phyloP scores from a whole-genome alignment of 2,329 filamentous ascomycete genomes.

The Pseudogymnoascus verrucosus region DNA sequence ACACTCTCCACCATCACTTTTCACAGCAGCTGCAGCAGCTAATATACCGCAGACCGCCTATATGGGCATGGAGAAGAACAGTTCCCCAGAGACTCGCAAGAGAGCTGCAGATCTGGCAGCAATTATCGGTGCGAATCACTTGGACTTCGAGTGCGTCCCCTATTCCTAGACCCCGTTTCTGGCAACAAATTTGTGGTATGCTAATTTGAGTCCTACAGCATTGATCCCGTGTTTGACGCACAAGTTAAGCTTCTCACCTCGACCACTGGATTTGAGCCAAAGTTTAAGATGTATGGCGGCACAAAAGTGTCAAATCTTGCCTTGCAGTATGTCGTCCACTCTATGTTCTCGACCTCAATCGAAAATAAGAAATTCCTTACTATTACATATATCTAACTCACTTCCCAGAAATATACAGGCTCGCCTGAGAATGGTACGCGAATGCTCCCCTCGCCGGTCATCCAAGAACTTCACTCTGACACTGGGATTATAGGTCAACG shows the following conservation, averaged over 20 bases:
- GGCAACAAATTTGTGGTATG: not conserved
- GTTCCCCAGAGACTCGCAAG: constrained; percentile 55
- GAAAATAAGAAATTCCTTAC: no score
- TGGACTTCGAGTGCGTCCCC: constrained; percentile 48
- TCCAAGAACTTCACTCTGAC: not conserved
- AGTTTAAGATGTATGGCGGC: constrained; percentile 53
- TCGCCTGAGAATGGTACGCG: constrained; percentile 52
- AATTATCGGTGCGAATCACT: constrained; percentile 58
- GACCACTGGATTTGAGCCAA: constrained; percentile 52
- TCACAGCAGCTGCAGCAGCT: not conserved
- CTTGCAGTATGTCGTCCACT: constrained; percentile 38
- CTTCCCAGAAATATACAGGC: constrained; percentile 45
- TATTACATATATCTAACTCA: not conserved
- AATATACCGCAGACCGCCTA: constrained; percentile 44
- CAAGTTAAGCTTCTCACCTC: constrained; percentile 50
- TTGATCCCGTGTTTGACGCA: constrained; percentile 58
- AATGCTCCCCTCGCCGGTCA: not conserved
- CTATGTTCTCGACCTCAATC: not conserved
- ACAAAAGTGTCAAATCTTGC: constrained; percentile 41
- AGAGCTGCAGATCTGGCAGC: constrained; percentile 53
- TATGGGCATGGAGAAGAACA: constrained; percentile 61
- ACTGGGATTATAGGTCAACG: constrained; percentile 24
- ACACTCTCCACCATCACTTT: not conserved
- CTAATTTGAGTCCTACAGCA: constrained; percentile 27
- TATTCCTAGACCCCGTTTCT: not conserved